These are phyloP conservation scores for Durusdinium trenchii DNA, from an alignment of 73 alveolate genomes.

Conservation along the genomic window DNA sequence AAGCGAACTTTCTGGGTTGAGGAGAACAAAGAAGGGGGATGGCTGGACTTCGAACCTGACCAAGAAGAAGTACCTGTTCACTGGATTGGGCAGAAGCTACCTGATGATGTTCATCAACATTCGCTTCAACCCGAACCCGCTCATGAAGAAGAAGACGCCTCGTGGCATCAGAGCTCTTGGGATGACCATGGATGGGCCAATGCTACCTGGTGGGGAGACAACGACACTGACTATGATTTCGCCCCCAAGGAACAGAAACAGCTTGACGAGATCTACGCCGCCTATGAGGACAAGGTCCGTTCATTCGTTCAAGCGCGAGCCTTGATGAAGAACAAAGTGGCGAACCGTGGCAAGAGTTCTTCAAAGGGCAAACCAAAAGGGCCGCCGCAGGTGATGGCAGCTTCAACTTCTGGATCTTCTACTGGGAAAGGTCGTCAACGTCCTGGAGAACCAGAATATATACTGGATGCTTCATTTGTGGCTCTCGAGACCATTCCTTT, in stretches of 20 bases:
- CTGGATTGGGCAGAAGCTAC: neutral
- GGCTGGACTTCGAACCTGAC: neutral
- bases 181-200: no score
- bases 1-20: no score
- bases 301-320: neutral
- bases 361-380: neutral
- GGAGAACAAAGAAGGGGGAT: neutral
- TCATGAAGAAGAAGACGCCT: neutral
- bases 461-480: slow-evolving; percentile 9
- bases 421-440: neutral
- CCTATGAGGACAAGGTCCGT: slow-evolving; percentile 1
- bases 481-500: neutral
- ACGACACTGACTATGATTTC: neutral
- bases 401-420: neutral
- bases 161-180: neutral
- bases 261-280: neutral
- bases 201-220: neutral
- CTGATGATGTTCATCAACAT: neutral
- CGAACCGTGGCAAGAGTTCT: neutral
- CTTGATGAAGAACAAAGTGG: neutral
- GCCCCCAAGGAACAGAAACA: neutral
- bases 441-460: neutral
- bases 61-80: neutral
- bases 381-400: neutral
- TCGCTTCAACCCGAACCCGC: neutral